phyloP scores from a whole-genome alignment of 345 rosid genomes.

The Cochlearia excelsa region DNA sequence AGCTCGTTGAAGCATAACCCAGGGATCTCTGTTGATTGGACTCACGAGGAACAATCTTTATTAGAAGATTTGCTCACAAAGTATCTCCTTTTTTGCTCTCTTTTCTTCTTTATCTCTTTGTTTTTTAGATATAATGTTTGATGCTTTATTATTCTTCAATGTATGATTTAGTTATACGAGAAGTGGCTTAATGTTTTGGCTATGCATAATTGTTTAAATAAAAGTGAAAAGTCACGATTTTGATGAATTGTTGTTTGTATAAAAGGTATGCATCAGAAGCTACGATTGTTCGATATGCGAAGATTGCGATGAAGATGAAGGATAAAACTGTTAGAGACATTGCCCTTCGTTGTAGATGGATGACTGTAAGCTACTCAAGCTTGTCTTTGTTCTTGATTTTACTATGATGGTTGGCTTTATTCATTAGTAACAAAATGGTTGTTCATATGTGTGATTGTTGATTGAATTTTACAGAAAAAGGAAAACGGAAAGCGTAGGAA shows the following conservation, averaged over 20 bases:
- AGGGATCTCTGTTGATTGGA: constrained; percentile 67
- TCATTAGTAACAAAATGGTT: neutral
- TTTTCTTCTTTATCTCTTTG: neutral
- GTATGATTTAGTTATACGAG: too few relatives aligned
- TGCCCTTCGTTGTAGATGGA: constrained; percentile 81
- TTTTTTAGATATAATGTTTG: too few relatives aligned
- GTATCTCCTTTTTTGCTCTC: constrained; percentile 29
- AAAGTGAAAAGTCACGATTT: too few relatives aligned
- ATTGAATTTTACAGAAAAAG: constrained; percentile 51
- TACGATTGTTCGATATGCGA: constrained; percentile 59
- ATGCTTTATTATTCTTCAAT: neutral
- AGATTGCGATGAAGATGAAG: constrained; percentile 72
- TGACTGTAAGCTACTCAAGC: constrained; percentile 46
- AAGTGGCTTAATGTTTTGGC: too few relatives aligned
- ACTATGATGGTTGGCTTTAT: neutral
- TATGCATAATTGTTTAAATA: too few relatives aligned
- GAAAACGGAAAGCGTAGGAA: constrained; percentile 79
- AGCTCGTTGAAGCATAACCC: constrained; percentile 61
- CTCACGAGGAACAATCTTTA: constrained; percentile 59
- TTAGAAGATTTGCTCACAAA: constrained; percentile 67
- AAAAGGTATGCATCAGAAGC: constrained; percentile 59
- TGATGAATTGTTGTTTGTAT: constrained; percentile 15
- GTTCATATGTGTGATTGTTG: constrained; percentile 12
- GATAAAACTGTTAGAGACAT: constrained; percentile 82
- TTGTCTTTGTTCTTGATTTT: neutral